These are phyloP conservation scores for Trametes meyenii DNA, from an alignment of 768 basidiomycete species.

Conservation along the genomic window DNA sequence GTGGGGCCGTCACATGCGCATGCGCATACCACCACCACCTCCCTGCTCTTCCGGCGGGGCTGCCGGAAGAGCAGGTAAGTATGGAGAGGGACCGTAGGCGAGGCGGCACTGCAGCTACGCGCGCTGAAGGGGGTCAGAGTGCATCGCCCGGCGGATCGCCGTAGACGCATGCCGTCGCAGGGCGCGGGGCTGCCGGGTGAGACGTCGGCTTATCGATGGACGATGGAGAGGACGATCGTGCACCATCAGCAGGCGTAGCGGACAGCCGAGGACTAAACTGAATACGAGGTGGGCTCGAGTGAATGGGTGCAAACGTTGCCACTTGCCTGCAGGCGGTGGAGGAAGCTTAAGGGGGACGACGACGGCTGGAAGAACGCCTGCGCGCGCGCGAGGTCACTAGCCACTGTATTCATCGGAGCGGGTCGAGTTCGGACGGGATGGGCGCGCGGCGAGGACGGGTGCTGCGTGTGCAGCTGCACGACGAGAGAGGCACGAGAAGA, in stretches of 20 bases:
- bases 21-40: too few relatives aligned
- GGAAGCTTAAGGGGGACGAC: not conserved
- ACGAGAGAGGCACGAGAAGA: not conserved
- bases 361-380: not conserved
- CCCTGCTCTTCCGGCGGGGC: too few relatives aligned
- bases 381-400: not conserved
- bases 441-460: too few relatives aligned
- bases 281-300: not conserved
- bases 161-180: too few relatives aligned
- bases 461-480: too few relatives aligned
- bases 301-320: not conserved
- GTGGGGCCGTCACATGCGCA: not conserved
- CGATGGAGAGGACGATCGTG: not conserved
- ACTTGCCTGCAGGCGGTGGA: not conserved
- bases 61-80: too few relatives aligned
- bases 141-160: too few relatives aligned
- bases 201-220: constrained; percentile 10
- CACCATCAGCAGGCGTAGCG: not conserved
- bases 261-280: not conserved
- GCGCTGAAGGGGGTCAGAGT: too few relatives aligned
- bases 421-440: constrained; percentile 9
- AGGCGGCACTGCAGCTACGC: too few relatives aligned
- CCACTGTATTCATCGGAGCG: constrained; percentile 16
- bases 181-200: too few relatives aligned
- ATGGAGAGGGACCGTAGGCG: too few relatives aligned